Percentiles rank a stretch among this genome's conserved stretches.
phyloP scores from a whole-genome alignment of 306 rosid species.

The Oemleria cerasiformis region DNA sequence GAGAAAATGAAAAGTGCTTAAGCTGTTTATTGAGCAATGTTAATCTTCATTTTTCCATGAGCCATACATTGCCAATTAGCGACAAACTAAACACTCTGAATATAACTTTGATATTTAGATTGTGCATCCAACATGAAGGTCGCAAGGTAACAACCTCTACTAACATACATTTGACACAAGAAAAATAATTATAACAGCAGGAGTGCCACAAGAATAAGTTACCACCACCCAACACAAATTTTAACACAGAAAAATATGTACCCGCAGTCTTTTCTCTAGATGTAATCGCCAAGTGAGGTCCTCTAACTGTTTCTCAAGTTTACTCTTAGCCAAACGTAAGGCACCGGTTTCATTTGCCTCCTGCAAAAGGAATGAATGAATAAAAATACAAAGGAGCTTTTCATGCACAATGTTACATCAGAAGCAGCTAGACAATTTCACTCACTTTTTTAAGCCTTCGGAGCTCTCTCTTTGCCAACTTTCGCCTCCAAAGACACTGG shows the following conservation, averaged over 20 bases:
- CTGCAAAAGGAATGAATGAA: constrained; percentile 39
- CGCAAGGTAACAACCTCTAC: background rate
- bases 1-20: background rate
- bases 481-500: constrained; percentile 90
- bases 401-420: constrained; percentile 5
- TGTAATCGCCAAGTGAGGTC: constrained; percentile 95
- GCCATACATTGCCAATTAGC: constrained; percentile 3
- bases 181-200: background rate
- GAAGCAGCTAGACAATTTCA: constrained; percentile 5
- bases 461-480: constrained; percentile 74
- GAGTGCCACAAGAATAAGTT: background rate
- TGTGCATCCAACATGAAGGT: background rate
- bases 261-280: constrained; percentile 93
- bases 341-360: constrained; percentile 98
- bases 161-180: background rate
- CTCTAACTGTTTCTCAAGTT: constrained; percentile 95
- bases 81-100: background rate
- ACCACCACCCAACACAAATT: constrained; percentile 12
- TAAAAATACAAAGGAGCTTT: constrained; percentile 3
- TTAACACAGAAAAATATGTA: constrained; percentile 27
- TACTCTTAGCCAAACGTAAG: constrained; percentile 87
- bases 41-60: background rate
- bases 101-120: background rate
- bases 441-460: constrained; percentile 72
- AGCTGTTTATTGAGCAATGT: background rate